Evolutionary conservation across 495 filamentous ascomycete genomes (phyloP).

Genomic region (Choiromyces venosus): DNA sequence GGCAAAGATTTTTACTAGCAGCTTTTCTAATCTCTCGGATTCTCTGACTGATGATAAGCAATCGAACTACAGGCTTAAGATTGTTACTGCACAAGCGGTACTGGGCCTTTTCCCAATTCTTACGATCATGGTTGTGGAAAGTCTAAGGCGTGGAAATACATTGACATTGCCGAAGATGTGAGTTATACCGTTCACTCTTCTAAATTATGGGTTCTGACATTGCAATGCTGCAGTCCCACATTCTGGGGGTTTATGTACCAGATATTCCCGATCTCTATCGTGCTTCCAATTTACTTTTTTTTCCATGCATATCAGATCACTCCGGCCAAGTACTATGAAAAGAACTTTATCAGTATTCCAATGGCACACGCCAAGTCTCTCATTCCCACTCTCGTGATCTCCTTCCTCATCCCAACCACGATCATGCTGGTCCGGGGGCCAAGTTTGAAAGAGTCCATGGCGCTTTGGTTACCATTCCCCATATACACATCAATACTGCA

Average conservation of each 20-base stretch:
- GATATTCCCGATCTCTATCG: conserved; percentile 40
- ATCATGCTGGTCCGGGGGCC: conserved; percentile 34
- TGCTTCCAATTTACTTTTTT: conserved; percentile 46
- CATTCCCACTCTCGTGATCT: conserved; percentile 41
- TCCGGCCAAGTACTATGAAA: conserved; percentile 29
- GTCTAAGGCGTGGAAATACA: conserved; percentile 35
- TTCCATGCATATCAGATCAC: conserved; percentile 41
- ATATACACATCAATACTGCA: conserved; percentile 40
- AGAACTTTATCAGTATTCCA: conserved; percentile 40
- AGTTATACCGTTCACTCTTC: conserved; percentile 14
- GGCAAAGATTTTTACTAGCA: conserved; percentile 1
- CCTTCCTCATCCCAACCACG: conserved; percentile 43
- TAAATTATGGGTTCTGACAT: background rate
- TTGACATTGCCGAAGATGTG: conserved; percentile 39
- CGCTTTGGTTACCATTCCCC: conserved; percentile 25
- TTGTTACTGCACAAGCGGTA: conserved; percentile 38
- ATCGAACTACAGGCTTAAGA: conserved; percentile 1
- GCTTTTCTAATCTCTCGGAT: background rate
- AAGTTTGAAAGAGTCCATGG: background rate
- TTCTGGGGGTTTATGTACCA: conserved; percentile 43
- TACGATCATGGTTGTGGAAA: conserved; percentile 42
- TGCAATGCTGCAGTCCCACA: conserved; percentile 32
- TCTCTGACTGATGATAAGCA: background rate
- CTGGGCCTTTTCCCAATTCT: conserved; percentile 38
- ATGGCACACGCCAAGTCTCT: conserved; percentile 39